Evolutionary conservation across 768 basidiomycete species (phyloP), one percentile per base, ranked within the genome.

Genomic region (Kwoniella dejecticola): DNA sequence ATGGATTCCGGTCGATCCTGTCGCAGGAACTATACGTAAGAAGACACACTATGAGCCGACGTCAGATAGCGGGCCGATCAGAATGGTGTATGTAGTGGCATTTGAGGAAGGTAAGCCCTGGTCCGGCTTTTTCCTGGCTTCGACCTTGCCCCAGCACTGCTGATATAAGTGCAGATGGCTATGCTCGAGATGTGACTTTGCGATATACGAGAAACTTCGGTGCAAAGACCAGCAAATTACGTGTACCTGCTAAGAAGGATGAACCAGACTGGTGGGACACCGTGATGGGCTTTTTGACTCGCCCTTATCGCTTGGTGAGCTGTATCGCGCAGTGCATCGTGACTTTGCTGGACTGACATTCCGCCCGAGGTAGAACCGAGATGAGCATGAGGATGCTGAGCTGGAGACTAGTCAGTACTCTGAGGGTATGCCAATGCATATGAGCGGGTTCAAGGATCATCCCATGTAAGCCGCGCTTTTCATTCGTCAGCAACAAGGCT

Each of bases 361-460:
- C n/a, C n/a, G 0, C 41, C 56, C 38, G 54, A 45, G 52, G 30
- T 71, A 96, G 95, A 84, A 91, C 76, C 85, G 96, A 63, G 95
- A 98, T 76, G 90, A 95, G 66, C 76, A 89, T 5, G 96, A 99
- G 79, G 92, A 97, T 69, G 89, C 90, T 24, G 91, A 96, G 78
- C 81, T 99, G 23, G 83, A 89, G 61, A 81, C 81, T 0, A 85
- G 85, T 61, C 89, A 91, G 74, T 77, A 89, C 75, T 87, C 84
- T 47, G 94, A 95, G 79, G 91, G 88, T 24, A 96, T 99, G 92
- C 96, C 96, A 0, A 88, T 87, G 17, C 88, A 88, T 11, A 83
- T 98, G 56, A 82, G 84, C 27, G 96, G 92, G 1, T 98, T 98
- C 85, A 97, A 98, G 77, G 88, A 91, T 71, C 96, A 99, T 80